Conservation (phyloP, 2,329 filamentous ascomycete genomes). For the Daldinia eschscholtzii region DNA sequence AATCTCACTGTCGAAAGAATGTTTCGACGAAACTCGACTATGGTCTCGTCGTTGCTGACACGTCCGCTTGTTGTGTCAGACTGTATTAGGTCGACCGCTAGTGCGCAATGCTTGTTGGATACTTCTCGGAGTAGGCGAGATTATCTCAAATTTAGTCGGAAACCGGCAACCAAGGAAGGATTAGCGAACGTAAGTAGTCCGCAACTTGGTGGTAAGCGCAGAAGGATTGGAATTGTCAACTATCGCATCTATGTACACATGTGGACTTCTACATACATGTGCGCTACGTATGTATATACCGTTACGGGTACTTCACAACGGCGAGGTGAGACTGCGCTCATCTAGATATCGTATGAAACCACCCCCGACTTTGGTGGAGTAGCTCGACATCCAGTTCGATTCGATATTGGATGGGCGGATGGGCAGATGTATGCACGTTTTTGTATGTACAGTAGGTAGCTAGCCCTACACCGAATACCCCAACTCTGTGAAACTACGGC, state of each 20-base stretch:
- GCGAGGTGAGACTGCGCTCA: slow-evolving; percentile 11
- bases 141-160: slow-evolving; percentile 34
- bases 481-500: slow-evolving; percentile 32
- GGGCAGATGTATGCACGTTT: background rate
- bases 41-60: slow-evolving; percentile 37
- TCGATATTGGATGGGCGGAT: background rate
- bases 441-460: slow-evolving; percentile 2
- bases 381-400: slow-evolving; percentile 9
- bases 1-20: slow-evolving; percentile 23
- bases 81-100: slow-evolving; percentile 25
- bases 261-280: background rate
- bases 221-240: slow-evolving; percentile 1
- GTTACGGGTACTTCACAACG: background rate
- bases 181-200: slow-evolving; percentile 20
- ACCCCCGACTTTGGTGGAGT: slow-evolving; percentile 10
- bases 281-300: background rate
- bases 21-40: slow-evolving; percentile 22
- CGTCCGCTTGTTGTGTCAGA: slow-evolving; percentile 38
- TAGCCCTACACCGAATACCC: slow-evolving; percentile 30
- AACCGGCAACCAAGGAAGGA: slow-evolving; percentile 29
- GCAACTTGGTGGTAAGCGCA: slow-evolving; percentile 5
- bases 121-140: slow-evolving; percentile 42
- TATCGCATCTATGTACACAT: slow-evolving; percentile 3
- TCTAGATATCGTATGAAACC: slow-evolving; percentile 18
- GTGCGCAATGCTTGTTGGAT: slow-evolving; percentile 21